Percentiles rank a stretch among this genome's conserved stretches.
Conservation (phyloP, 202 grass and related monocot species). For the Setaria italica region DNA sequence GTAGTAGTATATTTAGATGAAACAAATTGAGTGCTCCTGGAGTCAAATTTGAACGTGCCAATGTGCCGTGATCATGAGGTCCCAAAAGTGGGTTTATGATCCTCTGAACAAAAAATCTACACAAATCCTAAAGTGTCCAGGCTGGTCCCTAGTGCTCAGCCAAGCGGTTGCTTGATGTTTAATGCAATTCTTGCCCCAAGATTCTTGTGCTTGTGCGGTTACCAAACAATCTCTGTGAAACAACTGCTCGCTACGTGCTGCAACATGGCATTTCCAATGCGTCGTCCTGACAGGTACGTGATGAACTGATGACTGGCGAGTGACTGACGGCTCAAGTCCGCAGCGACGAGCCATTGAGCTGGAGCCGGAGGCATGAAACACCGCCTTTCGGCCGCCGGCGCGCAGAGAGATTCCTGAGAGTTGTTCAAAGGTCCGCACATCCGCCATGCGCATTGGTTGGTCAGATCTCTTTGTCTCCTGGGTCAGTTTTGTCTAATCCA, state of each 20-base stretch:
- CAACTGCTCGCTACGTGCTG: not conserved
- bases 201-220: not conserved
- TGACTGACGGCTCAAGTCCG: not conserved
- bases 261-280: not conserved
- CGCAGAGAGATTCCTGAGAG: not conserved
- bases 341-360: not conserved
- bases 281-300: not conserved
- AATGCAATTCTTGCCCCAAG: not conserved
- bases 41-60: conserved; percentile 17
- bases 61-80: conserved; percentile 21
- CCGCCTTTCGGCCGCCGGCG: not conserved
- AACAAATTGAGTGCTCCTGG: not conserved
- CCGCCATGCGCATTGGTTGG: conserved; percentile 8
- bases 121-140: not conserved
- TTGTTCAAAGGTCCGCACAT: not conserved
- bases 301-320: not conserved
- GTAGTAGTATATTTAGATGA: conserved; percentile 24
- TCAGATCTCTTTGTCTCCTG: conserved; percentile 16
- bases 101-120: not conserved
- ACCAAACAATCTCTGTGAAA: not conserved
- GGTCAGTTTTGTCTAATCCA: conserved; percentile 5
- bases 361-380: not conserved
- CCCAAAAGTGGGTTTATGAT: not conserved
- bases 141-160: not conserved
- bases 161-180: not conserved